Conservation (phyloP, 108 stramenopile species). For the Stephanodiscus minutulus region DNA sequence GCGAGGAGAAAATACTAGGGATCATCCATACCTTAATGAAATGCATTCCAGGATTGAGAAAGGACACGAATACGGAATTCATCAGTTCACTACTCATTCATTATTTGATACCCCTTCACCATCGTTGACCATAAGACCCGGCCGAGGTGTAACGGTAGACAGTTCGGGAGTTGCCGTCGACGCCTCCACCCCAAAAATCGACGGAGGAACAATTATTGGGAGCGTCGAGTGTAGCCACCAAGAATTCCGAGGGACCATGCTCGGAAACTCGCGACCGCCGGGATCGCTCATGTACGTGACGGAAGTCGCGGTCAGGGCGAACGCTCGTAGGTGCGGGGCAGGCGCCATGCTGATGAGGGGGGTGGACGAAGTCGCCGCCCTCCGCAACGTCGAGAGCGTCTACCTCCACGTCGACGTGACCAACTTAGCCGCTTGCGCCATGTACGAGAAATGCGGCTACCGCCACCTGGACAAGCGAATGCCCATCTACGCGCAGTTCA, state of each 20-base stretch:
- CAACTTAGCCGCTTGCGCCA: conserved; percentile 60
- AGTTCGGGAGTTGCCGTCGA: conserved; percentile 3
- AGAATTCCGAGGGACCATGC: conserved; percentile 72
- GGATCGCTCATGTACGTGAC: conserved; percentile 78
- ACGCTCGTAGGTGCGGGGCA: conserved; percentile 66
- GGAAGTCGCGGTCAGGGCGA: conserved; percentile 77
- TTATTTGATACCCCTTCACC: not conserved
- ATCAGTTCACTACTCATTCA: not conserved
- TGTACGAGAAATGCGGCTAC: conserved; percentile 78
- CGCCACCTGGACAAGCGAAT: conserved; percentile 41
- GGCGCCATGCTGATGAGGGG: conserved; percentile 57
- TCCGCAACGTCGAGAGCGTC: conserved; percentile 67
- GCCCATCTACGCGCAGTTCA: conserved; percentile 77
- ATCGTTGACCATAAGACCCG: not conserved
- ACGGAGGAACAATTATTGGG: conserved; percentile 56
- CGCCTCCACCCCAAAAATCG: not conserved
- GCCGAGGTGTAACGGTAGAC: not conserved
- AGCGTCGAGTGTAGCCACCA: conserved; percentile 84
- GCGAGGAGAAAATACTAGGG: not conserved
- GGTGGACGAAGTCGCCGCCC: conserved; percentile 68
- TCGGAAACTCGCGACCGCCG: conserved; percentile 59
- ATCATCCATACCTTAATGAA: conserved; percentile 17
- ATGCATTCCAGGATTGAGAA: conserved; percentile 32
- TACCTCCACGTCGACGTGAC: conserved; percentile 86
- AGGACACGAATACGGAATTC: conserved; percentile 21